Base-by-base conservation (phyloP, 2,329 filamentous ascomycete genomes). In the Geosmithia putterillii region DNA sequence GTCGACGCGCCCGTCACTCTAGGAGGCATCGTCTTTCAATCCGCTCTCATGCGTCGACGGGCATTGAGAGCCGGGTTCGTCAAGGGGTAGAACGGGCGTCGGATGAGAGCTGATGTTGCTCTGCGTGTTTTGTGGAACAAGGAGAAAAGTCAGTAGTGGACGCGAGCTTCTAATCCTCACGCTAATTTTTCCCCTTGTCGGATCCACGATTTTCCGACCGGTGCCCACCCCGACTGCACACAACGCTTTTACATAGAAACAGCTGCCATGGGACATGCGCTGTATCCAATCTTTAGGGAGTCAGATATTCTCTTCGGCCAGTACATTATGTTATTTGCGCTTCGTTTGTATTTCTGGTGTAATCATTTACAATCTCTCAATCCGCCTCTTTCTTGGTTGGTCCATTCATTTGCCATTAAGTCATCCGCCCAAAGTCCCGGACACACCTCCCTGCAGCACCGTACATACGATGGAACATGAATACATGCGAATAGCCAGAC, bases 1-100 rank as follows among this genome's bases (percentile, higher is more conserved):
- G 54, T 52, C 41, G 55, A 45, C 45, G 48, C 45, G 47, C 39
- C 39, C 39, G 53, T 50, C 47, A 62, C 43, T 55, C 57, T 54
- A 40, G 58, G 59, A 46, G 58, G 54, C 60, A 62, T 62, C 3
- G 38, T 23, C 10, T n/a, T n/a, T 25, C 25, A 7, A 36, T 42
- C n/a, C 12, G 14, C 18, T 18, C 41, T 20, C 41, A 42, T 42
- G 41, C 17, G 19, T 17, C 34, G 17, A 22, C 15, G 18, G 10
- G 6, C 3, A 32, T 32, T 12, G 28, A 32, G 28, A 25, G 28
- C 28, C 15, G 28, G 10, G 5, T 32, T 6, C 10, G 4, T 12
- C 3, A 12, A 12, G 28, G 15, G 28, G 28, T 9, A 32, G 28
- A 32, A 12, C 10, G 10, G 15, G 28, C 10, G 28, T 6, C 28